These are phyloP conservation scores for Pseudophaeomoniella oleicola DNA, from an alignment of 2,329 filamentous ascomycete genomes.

Conservation along the genomic window DNA sequence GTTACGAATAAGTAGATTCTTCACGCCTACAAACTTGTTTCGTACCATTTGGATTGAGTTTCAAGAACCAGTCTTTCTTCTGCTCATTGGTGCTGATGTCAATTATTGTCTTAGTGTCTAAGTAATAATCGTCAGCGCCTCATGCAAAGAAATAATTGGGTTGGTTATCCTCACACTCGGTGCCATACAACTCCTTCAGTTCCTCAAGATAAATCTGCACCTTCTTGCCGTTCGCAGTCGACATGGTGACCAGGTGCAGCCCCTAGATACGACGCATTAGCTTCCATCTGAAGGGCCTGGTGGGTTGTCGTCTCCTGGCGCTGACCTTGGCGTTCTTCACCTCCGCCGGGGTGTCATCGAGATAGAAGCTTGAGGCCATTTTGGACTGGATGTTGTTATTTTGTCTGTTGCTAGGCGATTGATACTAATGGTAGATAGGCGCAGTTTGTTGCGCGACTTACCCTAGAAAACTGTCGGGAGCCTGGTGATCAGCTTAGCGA, in stretches of 20 bases:
- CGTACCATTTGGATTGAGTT: conserved; percentile 29
- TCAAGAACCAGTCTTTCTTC: conserved; percentile 40
- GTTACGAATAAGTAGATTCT: too few relatives aligned
- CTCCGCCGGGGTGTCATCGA: conserved; percentile 27
- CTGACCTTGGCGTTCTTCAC: conserved; percentile 32
- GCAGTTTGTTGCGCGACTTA: too few relatives aligned
- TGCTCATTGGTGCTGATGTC: conserved; percentile 38
- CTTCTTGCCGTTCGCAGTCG: conserved; percentile 37
- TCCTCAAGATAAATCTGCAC: conserved; percentile 42
- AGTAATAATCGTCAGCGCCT: too few relatives aligned
- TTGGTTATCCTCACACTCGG: too few relatives aligned
- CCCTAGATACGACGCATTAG: conserved; percentile 18
- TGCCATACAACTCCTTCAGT: conserved; percentile 34
- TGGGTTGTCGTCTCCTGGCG: conserved; percentile 1
- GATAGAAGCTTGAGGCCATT: conserved; percentile 27
- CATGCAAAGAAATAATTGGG: too few relatives aligned
- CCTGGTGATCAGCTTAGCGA: too few relatives aligned
- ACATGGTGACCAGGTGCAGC: conserved; percentile 36
- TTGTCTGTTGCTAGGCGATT: too few relatives aligned
- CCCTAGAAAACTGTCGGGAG: too few relatives aligned
- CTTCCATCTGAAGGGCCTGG: neutral
- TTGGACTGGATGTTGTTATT: too few relatives aligned
- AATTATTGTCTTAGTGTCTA: conserved; percentile 31
- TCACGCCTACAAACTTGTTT: too few relatives aligned
- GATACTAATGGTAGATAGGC: too few relatives aligned